Evolutionary conservation across 768 basidiomycete genomes (phyloP).

Genomic region (Russula compacta): DNA sequence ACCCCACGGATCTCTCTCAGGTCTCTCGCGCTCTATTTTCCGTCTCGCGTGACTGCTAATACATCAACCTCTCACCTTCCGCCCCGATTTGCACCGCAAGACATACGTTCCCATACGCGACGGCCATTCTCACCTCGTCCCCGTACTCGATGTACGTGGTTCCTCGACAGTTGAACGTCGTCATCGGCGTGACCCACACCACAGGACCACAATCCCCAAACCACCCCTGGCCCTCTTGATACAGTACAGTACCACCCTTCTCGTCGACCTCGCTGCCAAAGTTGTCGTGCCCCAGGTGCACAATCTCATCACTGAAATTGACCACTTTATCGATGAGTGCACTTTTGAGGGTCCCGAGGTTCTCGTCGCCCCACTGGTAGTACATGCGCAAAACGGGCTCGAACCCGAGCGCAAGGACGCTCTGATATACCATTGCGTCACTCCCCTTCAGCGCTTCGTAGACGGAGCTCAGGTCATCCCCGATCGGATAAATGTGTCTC

Average conservation of each 20-base stretch:
- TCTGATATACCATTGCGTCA: neutral
- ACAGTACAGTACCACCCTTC: too few species aligned
- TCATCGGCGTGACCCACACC: too few species aligned
- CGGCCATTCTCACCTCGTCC: neutral
- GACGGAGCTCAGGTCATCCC: neutral
- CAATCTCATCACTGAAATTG: too few species aligned
- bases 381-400: neutral
- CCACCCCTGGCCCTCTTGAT: too few species aligned
- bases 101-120: constrained; percentile 1
- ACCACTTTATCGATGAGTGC: neutral
- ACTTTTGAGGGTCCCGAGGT: too few species aligned
- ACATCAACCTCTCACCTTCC: neutral
- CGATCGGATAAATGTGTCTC: constrained; percentile 30
- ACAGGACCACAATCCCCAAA: neutral
- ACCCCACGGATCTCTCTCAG: too few species aligned
- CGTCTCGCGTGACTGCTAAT: neutral
- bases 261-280: too few species aligned
- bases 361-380: neutral
- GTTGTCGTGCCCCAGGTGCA: too few species aligned
- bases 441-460: constrained; percentile 2
- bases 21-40: too few species aligned
- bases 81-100: constrained; percentile 3
- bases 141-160: neutral
- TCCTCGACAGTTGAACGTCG: neutral
- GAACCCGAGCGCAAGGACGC: neutral